Conservation (phyloP, 2,329 filamentous ascomycete genomes). For the Ceratocystis harringtonii region DNA sequence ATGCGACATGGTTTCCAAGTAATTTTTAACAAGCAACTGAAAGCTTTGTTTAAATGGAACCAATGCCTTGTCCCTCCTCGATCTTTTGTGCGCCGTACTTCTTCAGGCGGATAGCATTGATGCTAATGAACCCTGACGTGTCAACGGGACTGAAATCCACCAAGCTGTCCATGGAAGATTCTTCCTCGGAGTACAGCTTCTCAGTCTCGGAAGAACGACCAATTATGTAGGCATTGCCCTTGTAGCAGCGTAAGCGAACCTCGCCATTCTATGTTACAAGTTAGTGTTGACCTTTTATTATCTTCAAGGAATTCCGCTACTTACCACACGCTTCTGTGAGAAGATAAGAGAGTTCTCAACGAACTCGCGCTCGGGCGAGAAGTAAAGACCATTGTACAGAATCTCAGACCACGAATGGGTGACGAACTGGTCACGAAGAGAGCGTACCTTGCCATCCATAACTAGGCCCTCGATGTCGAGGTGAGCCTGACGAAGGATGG, state of each 20-base stretch:
- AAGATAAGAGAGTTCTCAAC: conserved; percentile 46
- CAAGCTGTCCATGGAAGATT: conserved; percentile 37
- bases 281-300: background rate
- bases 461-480: conserved; percentile 41
- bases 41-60: background rate
- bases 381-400: conserved; percentile 39
- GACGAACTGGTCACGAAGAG: conserved; percentile 38
- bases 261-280: conserved; percentile 21
- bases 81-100: conserved; percentile 28
- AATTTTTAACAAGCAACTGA: too few relatives aligned
- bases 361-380: conserved; percentile 38
- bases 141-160: conserved; percentile 29
- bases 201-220: conserved; percentile 31
- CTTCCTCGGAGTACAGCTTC: conserved; percentile 37
- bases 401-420: conserved; percentile 30
- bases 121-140: conserved; percentile 44
- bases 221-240: conserved; percentile 38
- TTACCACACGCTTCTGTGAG: conserved; percentile 38
- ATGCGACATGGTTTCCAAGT: too few relatives aligned
- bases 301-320: background rate
- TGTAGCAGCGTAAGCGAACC: conserved; percentile 25
- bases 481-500: conserved; percentile 23
- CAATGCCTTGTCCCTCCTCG: conserved; percentile 23
- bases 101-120: conserved; percentile 52
- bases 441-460: conserved; percentile 39